Evolutionary conservation across 2,329 filamentous ascomycete genomes (phyloP).

Genomic region (Pseudogymnoascus sp.): DNA sequence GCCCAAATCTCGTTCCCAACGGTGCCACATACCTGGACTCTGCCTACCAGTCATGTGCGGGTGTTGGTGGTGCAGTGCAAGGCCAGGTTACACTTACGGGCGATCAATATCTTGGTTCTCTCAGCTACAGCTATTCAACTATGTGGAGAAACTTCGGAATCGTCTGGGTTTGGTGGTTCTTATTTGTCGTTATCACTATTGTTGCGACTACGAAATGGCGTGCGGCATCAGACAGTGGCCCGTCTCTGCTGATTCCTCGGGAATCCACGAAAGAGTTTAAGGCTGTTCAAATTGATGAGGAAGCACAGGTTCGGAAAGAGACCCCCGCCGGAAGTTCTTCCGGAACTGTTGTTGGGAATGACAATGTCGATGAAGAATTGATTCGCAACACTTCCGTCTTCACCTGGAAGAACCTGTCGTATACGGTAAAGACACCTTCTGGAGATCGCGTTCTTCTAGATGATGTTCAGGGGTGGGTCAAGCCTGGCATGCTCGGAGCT

Average conservation of each 20-base stretch:
- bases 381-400: conserved; percentile 59
- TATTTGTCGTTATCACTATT: conserved; percentile 51
- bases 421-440: conserved; percentile 54
- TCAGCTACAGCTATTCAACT: conserved; percentile 44
- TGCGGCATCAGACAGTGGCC: not conserved
- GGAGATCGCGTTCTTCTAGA: conserved; percentile 64
- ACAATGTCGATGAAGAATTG: conserved; percentile 33
- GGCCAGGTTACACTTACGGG: conserved; percentile 44
- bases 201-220: conserved; percentile 47
- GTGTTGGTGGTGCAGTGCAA: conserved; percentile 43
- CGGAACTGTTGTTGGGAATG: conserved; percentile 12
- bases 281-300: not conserved
- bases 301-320: conserved; percentile 17
- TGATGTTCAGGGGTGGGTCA: conserved; percentile 73
- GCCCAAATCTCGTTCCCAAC: conserved; percentile 41
- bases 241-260: not conserved
- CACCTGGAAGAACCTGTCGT: conserved; percentile 63
- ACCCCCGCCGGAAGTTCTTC: conserved; percentile 13
- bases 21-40: conserved; percentile 39
- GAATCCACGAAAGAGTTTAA: not conserved
- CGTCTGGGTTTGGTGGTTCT: conserved; percentile 52
- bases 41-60: conserved; percentile 44
- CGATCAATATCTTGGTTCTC: conserved; percentile 45
- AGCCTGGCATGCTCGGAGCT: conserved; percentile 59
- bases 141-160: conserved; percentile 55